These are phyloP conservation scores for Fragilaria radians DNA, from an alignment of 108 stramenopile species.

Conservation along the genomic window DNA sequence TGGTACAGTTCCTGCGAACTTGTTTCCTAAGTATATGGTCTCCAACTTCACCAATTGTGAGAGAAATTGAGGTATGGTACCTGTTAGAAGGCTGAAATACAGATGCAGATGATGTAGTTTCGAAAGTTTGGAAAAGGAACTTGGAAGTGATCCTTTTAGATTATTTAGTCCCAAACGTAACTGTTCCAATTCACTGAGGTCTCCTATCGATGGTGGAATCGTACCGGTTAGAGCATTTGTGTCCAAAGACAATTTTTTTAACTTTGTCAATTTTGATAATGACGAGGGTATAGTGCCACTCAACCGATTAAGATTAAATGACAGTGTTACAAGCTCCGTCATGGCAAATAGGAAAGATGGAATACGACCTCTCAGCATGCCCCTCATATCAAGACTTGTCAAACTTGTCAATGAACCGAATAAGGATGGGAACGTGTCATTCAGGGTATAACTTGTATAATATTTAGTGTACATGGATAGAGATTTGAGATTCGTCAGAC, in stretches of 20 bases:
- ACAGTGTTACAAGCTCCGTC: background rate
- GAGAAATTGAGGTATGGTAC: background rate
- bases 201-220: background rate
- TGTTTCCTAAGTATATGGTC: no score
- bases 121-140: background rate
- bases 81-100: background rate
- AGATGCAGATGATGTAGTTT: background rate
- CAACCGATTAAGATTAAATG: background rate
- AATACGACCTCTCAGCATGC: no score
- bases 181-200: background rate
- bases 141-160: background rate
- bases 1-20: no score
- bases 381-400: no score
- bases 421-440: no score
- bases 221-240: background rate
- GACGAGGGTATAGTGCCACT: background rate
- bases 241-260: background rate
- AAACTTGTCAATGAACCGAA: no score
- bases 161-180: background rate
- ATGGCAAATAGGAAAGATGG: background rate
- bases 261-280: background rate
- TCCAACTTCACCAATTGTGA: background rate
- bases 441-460: no score
- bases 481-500: no score
- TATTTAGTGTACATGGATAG: no score